Evolutionary conservation across 2,329 filamentous ascomycete species (phyloP), one percentile per base, ranked within the genome.

Genomic region (Chaetomium strumarium): DNA sequence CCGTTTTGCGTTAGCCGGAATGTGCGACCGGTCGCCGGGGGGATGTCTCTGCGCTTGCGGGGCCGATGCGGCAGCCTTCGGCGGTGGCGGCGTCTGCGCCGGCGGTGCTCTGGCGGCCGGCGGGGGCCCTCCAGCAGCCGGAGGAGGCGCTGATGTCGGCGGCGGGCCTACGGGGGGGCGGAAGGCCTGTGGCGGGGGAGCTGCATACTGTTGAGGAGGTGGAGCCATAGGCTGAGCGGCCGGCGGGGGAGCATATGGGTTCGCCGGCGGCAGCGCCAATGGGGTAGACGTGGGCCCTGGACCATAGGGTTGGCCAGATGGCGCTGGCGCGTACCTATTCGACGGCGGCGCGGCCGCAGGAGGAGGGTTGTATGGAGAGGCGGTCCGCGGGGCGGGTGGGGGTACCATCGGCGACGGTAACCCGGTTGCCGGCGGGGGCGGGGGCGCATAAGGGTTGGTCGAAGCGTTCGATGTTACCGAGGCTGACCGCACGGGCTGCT

Each of bases 1-100:
- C 46, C 82, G 84, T 66, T 86, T 84, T 13, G 92, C 89, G 47
- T 77, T 76, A 12, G 81, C 68, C 0, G 92, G 88, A 53, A 99
- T 96, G 68, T 97, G 90, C 17, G 87, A 89, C 46, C 92, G 85
- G 68, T 97, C 92, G 61, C 92, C 92, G 39, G 88, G 71, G 73
- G 90, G 88, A 66, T 93, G 80, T 66, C 83, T 90, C 29, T 19
- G 73, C 73, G 14, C 73, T 5, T 24, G 44, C 13, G 67, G 63
- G 60, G 37, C 64, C 62, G 48, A 12, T 9, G 42, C 42, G 29
- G 33, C 19, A 19, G 45, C 45, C 20, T 19, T 36, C 14, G 52
- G 39, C 2, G 46, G 46, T 6, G 46, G 41, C 8, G 44, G 39
- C 5, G 44, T 13, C 13, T 43, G 43, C 4, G 60, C 60, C 60